These are phyloP conservation scores for Pseudoneurospora amorphoporcata DNA, from an alignment of 495 filamentous ascomycete species.

Conservation along the genomic window DNA sequence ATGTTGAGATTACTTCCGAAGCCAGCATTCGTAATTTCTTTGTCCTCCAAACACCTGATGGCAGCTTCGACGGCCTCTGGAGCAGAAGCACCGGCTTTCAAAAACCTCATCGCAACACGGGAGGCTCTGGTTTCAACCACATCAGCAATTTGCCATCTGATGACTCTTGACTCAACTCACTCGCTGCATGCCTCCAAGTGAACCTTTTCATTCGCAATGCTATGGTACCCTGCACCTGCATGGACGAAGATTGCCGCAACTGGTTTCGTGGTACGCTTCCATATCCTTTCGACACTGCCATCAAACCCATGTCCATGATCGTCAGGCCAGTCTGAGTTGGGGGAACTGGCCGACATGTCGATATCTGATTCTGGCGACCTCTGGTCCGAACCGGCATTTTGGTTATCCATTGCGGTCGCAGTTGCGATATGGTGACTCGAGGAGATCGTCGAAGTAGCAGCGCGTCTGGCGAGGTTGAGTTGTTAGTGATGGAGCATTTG, in stretches of 20 bases:
- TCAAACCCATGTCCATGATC: slow-evolving; percentile 3
- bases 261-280: slow-evolving; percentile 8
- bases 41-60: slow-evolving; percentile 76
- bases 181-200: slow-evolving; percentile 80
- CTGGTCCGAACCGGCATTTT: background rate
- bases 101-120: slow-evolving; percentile 63
- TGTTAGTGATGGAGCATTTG: background rate
- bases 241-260: slow-evolving; percentile 79
- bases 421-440: background rate
- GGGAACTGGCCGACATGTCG: background rate
- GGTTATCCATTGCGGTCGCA: background rate
- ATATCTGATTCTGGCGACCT: background rate
- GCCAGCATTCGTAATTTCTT: slow-evolving; percentile 91
- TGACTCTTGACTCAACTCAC: slow-evolving; percentile 42
- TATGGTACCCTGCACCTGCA: slow-evolving; percentile 94
- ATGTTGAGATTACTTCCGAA: slow-evolving; percentile 92
- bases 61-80: slow-evolving; percentile 90
- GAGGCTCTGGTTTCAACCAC: slow-evolving; percentile 51
- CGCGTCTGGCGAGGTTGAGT: background rate
- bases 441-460: background rate
- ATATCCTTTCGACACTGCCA: slow-evolving; percentile 14
- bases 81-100: slow-evolving; percentile 67
- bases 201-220: slow-evolving; percentile 63
- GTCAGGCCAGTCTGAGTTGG: background rate
- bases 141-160: background rate